Evolutionary conservation across 306 rosid species (phyloP).

Genomic region (Lotus japonicus): DNA sequence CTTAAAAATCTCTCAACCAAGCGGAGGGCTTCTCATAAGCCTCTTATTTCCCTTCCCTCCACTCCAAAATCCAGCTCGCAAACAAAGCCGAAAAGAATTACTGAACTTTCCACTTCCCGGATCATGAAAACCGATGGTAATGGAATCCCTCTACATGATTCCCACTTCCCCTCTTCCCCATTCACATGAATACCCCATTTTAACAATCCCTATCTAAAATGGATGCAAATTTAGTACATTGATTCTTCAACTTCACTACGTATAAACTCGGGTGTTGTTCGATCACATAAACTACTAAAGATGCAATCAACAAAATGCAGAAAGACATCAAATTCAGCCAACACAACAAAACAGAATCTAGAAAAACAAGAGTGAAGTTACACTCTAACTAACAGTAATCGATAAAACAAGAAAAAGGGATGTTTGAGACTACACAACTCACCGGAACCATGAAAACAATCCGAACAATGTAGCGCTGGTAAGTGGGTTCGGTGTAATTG

Average conservation of each 20-base stretch:
- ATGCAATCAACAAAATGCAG: background rate
- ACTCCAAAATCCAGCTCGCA: too few species aligned
- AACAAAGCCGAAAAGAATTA: background rate
- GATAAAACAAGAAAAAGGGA: background rate
- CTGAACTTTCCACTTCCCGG: background rate
- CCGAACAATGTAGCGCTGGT: conserved; percentile 78
- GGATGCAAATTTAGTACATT: background rate
- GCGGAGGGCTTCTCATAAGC: too few species aligned
- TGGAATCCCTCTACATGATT: background rate
- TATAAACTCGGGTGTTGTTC: background rate
- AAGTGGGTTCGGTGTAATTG: conserved; percentile 88
- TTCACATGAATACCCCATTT: background rate
- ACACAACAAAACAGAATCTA: too few species aligned
- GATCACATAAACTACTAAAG: conserved; percentile 5
- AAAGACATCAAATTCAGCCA: too few species aligned
- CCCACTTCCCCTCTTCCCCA: background rate
- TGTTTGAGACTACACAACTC: conserved; percentile 7
- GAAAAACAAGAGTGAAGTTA: too few species aligned
- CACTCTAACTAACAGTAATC: too few species aligned
- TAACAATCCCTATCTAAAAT: background rate
- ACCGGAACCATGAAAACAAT: conserved; percentile 91
- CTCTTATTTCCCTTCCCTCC: too few species aligned
- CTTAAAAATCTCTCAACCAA: too few species aligned
- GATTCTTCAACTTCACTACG: background rate
- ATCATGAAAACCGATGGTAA: background rate